phyloP scores from a whole-genome alignment of 768 basidiomycete genomes.

The Crassisporium funariophilum region DNA sequence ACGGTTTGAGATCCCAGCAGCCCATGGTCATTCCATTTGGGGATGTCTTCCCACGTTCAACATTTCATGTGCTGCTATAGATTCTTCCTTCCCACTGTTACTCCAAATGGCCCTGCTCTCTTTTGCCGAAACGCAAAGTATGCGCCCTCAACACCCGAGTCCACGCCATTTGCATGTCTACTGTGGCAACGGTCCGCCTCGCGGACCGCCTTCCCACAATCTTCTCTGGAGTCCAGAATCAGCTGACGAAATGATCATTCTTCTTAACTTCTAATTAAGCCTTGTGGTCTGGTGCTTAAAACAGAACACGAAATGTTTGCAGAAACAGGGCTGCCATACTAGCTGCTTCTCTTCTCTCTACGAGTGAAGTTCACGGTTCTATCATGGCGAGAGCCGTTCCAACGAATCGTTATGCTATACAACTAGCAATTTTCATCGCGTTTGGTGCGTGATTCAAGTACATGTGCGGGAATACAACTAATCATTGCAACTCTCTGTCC shows the following conservation, averaged over 20 bases:
- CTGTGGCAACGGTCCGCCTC: too few species aligned
- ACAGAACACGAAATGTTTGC: neutral
- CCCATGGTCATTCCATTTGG: neutral
- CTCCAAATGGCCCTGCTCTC: too few species aligned
- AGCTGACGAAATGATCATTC: slow-evolving; percentile 1
- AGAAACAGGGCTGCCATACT: neutral
- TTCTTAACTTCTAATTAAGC: slow-evolving; percentile 7
- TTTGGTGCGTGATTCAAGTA: slow-evolving; percentile 59
- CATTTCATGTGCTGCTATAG: too few species aligned
- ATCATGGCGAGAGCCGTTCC: slow-evolving; percentile 46
- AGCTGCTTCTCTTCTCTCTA: neutral
- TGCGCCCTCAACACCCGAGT: too few species aligned
- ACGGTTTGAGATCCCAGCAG: neutral
- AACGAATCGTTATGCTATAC: slow-evolving; percentile 63
- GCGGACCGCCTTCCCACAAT: slow-evolving; percentile 1
- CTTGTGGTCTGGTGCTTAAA: too few species aligned
- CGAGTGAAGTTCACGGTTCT: neutral
- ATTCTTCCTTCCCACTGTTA: too few species aligned
- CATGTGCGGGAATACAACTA: slow-evolving; percentile 5
- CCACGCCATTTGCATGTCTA: too few species aligned
- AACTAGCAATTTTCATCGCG: slow-evolving; percentile 70
- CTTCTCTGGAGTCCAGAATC: neutral
- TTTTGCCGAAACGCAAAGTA: too few species aligned
- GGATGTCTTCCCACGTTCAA: too few species aligned
- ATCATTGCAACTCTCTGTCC: too few species aligned